Base-by-base conservation (phyloP, 345 rosid genomes). In the Laguncularia racemosa region DNA sequence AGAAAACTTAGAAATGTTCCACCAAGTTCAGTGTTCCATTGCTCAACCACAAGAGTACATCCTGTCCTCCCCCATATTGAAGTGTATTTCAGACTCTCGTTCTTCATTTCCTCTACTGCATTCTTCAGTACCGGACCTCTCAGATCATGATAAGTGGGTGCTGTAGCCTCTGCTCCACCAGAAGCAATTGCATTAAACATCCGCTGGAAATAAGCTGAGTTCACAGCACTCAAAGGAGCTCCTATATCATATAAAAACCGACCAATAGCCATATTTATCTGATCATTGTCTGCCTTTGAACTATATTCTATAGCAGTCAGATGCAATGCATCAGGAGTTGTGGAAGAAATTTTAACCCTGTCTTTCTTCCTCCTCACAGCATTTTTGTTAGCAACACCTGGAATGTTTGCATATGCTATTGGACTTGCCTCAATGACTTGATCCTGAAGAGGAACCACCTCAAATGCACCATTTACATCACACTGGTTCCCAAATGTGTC, bases 1-100 rank as follows among this genome's bases (percentile, higher is more conserved):
- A 76, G 57, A 73, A 93, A 76, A 20, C 77, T 78, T 18, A 89
- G 82, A 51, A 82, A 55, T 48, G 59, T 62, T 56, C 61, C 46
- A 23, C 89, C 96, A 26, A 66, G 55, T 52, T 63, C 78, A 0
- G 81, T 68, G 65, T 61, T 76, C 75, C 70, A 62, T 56, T 89
- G 90, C 55, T 87, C 84, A 13, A 93, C 88, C 73, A 93, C 50
- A 58, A 89, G 54, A 17, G 97, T 87, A 65, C 90, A 89, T 49
- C 96, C 97, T 14, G 83, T 83, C 68, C 38, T 85, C 58, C 55
- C 82, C 97, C 96, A 89, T 46, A 62, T 63, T 49, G 53, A 54
- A 55, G 56, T 56, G 17, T 52, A 44, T 55, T 66, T 81, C 21
- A 77, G 73, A 21, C 74, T 66, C 21, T 82, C 89, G 20, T 70